Conservation (phyloP, 1,139 yeast genomes). For the Lodderomyces orthopsilosis region DNA sequence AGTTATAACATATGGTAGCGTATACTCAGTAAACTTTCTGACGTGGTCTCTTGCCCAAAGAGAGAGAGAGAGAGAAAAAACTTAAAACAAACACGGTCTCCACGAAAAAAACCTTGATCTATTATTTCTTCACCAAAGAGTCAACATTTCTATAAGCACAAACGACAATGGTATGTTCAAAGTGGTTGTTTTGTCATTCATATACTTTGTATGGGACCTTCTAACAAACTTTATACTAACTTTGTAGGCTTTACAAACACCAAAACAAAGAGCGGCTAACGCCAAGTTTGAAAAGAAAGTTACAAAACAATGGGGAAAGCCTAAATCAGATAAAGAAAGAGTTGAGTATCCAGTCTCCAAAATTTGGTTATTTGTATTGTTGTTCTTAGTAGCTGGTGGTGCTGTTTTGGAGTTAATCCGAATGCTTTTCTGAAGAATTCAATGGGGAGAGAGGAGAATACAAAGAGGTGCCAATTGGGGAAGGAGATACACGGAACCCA, state of each 20-base stretch:
- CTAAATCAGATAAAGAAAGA: constrained; percentile 30
- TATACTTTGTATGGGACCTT: too few species aligned
- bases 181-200: neutral
- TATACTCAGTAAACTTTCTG: neutral
- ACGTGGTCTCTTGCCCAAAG: constrained; percentile 1
- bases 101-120: neutral
- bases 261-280: constrained; percentile 82
- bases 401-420: constrained; percentile 70
- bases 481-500: neutral
- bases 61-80: neutral
- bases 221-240: constrained; percentile 1
- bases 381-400: constrained; percentile 79
- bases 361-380: constrained; percentile 59
- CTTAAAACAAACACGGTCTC: neutral
- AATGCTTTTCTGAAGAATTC: constrained; percentile 36
- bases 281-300: constrained; percentile 73
- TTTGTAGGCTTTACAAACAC: constrained; percentile 58
- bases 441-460: neutral
- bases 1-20: neutral
- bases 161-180: constrained; percentile 1
- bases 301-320: constrained; percentile 68
- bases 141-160: neutral
- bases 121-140: neutral
- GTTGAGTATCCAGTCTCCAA: constrained; percentile 51
- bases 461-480: neutral